Conservation (phyloP, 805 yeast genomes). For the Metschnikowia peoriensis region DNA sequence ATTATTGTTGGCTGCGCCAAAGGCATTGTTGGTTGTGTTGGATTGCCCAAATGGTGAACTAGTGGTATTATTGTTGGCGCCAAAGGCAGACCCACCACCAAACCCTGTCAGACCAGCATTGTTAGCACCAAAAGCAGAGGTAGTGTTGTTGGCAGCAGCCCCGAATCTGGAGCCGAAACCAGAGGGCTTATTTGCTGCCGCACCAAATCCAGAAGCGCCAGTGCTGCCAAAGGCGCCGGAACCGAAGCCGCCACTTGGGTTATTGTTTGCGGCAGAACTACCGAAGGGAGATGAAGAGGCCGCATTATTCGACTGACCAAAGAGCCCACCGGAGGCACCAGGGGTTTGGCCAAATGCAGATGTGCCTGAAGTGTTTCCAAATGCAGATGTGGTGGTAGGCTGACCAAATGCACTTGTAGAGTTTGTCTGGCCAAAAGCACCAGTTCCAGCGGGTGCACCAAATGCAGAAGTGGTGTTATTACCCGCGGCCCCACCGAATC, state of each 20-base stretch:
- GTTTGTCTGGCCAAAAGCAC: conserved; percentile 30
- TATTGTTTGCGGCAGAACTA: conserved; percentile 8
- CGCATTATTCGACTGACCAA: conserved; percentile 14
- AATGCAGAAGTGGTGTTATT: conserved; percentile 23
- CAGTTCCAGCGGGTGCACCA: conserved; percentile 30
- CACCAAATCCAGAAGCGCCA: conserved; percentile 26
- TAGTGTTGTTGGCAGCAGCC: conserved; percentile 21
- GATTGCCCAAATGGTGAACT: conserved; percentile 15
- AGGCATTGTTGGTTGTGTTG: conserved; percentile 20
- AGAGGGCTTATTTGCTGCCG: conserved; percentile 22
- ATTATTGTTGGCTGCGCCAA: conserved; percentile 30
- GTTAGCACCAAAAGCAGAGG: conserved; percentile 24
- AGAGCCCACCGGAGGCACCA: conserved; percentile 21
- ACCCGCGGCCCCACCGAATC: conserved; percentile 21
- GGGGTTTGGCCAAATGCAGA: conserved; percentile 24
- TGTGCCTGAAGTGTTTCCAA: conserved; percentile 13
- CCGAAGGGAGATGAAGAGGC: conserved; percentile 16
- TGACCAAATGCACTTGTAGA: conserved; percentile 1
- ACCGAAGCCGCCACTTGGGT: conserved; percentile 13
- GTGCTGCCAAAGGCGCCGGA: conserved; percentile 12
- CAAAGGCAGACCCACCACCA: conserved; percentile 13
- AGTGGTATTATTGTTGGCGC: conserved; percentile 10
- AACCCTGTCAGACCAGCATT: conserved; percentile 23
- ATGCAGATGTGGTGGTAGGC: conserved; percentile 13
- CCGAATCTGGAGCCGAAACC: conserved; percentile 39